Evolutionary conservation across 1,284 basidiomycete genomes (phyloP), one percentile per base, ranked within the genome.

Genomic region (Microbotryum violaceum): DNA sequence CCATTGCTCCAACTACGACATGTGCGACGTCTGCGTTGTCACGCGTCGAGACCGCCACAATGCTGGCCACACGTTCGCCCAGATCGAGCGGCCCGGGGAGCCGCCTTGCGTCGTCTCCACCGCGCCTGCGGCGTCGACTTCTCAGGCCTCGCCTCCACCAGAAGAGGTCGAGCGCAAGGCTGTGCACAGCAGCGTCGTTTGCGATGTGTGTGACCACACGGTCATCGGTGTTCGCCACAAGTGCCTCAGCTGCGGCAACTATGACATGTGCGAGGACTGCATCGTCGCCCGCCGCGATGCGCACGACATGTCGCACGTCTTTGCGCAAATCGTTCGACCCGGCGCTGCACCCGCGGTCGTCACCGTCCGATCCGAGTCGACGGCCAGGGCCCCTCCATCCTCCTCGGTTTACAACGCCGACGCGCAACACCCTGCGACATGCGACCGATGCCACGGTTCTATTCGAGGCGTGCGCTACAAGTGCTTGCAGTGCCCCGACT

Each of bases 381-480:
- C 37, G 12, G 16, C 12, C 31, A 18, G 6, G 27, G 20, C 29
- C 37, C 16, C 16, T 37, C 23, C 14, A 44, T 20, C 9, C 9
- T 29, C 7, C 4, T 49, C 4, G n/a, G n/a, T 16, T 6, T 27
- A 20, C 9, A 29, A 47, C n/a, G 20, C 27, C 14, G 47, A n/a
- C 4, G 23, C 33, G 16, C 49, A 42, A 1, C 70, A 72, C 54
- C 55, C 61, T 6, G 71, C 73, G 2, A 65, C 65, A 6, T 75
- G 74, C 64, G 71, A 74, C 64, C 67, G 70, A 6, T 91, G 89
- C 75, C 67, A 73, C 16, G 77, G 78, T 57, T 72, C 74, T 6
- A 86, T 91, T 61, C 70, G 70, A 33, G 87, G 87, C 2, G 72
- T 80, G 44, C 82, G 88, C 25, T 89, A 83, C 76, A 91, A 91